Evolutionary conservation across 352 stramenopile genomes (phyloP).

Genomic region (Plasmopara muralis): DNA sequence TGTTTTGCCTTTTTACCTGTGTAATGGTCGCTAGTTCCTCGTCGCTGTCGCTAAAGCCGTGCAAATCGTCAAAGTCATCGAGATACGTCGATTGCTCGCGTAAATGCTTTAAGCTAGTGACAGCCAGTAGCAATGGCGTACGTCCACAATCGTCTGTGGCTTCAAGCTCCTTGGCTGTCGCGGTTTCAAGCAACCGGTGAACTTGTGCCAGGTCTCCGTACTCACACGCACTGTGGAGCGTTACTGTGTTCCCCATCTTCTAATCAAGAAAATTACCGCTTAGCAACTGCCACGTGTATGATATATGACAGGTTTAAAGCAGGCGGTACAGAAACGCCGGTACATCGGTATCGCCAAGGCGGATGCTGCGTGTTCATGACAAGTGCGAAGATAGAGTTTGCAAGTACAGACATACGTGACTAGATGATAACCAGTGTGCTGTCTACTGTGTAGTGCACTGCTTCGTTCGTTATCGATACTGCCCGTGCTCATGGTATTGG

Average conservation of each 20-base stretch:
- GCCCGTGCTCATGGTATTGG: conserved; percentile 54
- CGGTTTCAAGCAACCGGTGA: conserved; percentile 51
- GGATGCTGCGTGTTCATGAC: conserved; percentile 70
- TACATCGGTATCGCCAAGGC: neutral
- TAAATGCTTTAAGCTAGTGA: conserved; percentile 46
- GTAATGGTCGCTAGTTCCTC: conserved; percentile 9
- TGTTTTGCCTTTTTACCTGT: conserved; percentile 5
- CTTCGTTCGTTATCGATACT: conserved; percentile 56
- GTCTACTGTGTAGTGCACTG: conserved; percentile 29
- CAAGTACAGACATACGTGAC: neutral
- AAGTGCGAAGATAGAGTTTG: conserved; percentile 30
- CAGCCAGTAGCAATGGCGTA: conserved; percentile 72
- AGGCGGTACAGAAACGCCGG: neutral
- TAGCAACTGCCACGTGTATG: conserved; percentile 7
- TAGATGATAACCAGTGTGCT: neutral
- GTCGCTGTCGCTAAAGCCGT: conserved; percentile 22
- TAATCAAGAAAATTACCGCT: conserved; percentile 1
- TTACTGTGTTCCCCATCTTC: conserved; percentile 76
- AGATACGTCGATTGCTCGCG: conserved; percentile 35
- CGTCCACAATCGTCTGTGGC: conserved; percentile 61
- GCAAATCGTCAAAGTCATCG: conserved; percentile 35
- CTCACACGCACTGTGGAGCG: conserved; percentile 75
- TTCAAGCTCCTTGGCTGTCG: conserved; percentile 61
- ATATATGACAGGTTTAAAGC: conserved; percentile 1
- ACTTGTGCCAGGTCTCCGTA: conserved; percentile 59